Evolutionary conservation across 2,329 filamentous ascomycete genomes (phyloP), one percentile per base, ranked within the genome.

Genomic region (Aspergillus ibericus): DNA sequence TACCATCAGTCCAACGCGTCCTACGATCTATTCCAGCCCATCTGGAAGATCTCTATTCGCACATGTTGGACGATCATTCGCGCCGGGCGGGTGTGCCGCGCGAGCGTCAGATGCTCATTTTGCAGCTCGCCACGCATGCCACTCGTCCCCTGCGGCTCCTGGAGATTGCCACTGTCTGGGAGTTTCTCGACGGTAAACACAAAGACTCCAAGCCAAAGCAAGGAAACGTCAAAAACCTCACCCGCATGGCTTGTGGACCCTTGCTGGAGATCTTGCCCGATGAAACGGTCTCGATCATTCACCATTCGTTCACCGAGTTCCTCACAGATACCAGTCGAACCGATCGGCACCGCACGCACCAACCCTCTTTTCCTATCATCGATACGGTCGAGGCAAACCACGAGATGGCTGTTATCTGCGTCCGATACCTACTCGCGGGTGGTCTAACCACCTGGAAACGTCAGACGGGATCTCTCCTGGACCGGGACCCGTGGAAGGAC

Each of bases 301-400:
- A 82, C 59, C 79, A 81, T 53, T 81, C 79, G 1, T 78, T 82
- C 40, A 81, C 79, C 1, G 80, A 82, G 53, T 82, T 78, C 55
- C 61, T 82, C 10, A 69, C 72, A 1, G 75, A 63, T n/a, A 12
- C 29, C 10, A 54, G 46, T 16, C 53, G 64, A 13, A 34, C 25
- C 13, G 16, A n/a, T 2, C 34, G 34, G 2, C 15, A 4, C 5
- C 4, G 15, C 20, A n/a, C 13, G n/a, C 48, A 36, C 42, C 29
- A 20, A 25, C 32, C 16, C 8, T 35, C 16, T 27, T 64, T 60
- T 27, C 62, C 56, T 4, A 29, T 65, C 5, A 34, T 65, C 2
- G 20, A 62, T 4, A 32, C 53, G n/a, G 55, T 57, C 15, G 40
- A 53, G 18, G 59, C 61, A 3, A 56, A 62, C 38, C 34, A 15